Evolutionary conservation across 495 filamentous ascomycete species (phyloP), one percentile per base, ranked within the genome.

Genomic region (Tuber brumale): DNA sequence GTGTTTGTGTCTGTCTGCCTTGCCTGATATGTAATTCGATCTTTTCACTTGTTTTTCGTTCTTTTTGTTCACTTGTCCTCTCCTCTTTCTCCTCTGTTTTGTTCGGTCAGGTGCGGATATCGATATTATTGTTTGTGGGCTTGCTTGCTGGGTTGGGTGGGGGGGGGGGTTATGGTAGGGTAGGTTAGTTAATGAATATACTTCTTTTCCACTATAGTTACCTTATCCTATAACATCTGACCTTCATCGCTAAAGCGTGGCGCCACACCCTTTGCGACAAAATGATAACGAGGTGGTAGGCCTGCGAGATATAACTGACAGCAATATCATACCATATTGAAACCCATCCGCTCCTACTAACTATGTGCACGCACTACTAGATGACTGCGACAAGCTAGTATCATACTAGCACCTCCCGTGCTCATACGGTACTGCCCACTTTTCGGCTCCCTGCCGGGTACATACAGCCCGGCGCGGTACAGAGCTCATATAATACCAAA

Each of bases 141-240:
- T 31, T 35, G 23, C n/a, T 61, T 61, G 23, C 9, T 35, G 14
- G 27, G n/a, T 2, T 66, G 27, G 27, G 10, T 3, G 48, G 27
- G 27, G 31, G 3, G 51, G 51, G 31, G 27, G 57, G 57, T 14
- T 19, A 35, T 31, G 57, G 57, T 66, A 35, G 57, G 12, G 57
- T 66, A 66, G 57, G 57, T 66, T 66, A 66, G 57, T 66, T 66
- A 66, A 66, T 66, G 57, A 35, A 31, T 31, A 18, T 66, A 14
- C 12, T 35, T 66, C 27, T 66, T 18, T 19, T 35, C 27, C 3
- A 14, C 27, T 0, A 27, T 1, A 4, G n/a, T 61, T 27, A 27
- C 51, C 3, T 27, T 31, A 12, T 23, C 23, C 23, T 12, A 12
- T 48, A 1, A 12, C 23, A 51, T 51, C 23, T 1, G 10, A 23